Conservation (phyloP, 352 stramenopile genomes). For the Pythium plurisporium region DNA sequence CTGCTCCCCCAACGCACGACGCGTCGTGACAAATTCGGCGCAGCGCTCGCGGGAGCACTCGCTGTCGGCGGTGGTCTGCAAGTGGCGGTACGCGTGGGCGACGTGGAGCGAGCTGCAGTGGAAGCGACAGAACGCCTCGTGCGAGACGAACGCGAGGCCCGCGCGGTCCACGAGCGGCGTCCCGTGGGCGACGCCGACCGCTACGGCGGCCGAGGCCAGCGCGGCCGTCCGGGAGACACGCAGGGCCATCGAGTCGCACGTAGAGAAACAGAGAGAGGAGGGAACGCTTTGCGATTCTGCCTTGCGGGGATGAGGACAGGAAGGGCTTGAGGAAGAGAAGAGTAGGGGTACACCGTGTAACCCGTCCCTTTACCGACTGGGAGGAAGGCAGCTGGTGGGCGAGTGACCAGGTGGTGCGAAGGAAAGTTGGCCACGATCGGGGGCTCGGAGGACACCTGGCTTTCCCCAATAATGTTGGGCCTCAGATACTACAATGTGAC, state of each 20-base stretch:
- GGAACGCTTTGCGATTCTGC: no score
- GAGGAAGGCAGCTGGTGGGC: not conserved
- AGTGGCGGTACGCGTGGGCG: slow-evolving; percentile 26
- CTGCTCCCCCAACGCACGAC: slow-evolving; percentile 9
- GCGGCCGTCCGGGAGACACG: not conserved
- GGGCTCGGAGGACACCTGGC: no score
- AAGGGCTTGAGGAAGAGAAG: not conserved
- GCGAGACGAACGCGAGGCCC: slow-evolving; percentile 40
- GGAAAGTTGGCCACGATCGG: slow-evolving; percentile 9
- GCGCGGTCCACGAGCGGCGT: slow-evolving; percentile 35
- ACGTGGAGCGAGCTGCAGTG: slow-evolving; percentile 39
- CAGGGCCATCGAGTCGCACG: not conserved
- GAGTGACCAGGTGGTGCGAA: not conserved
- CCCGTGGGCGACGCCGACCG: slow-evolving; percentile 23
- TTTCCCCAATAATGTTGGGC: not conserved
- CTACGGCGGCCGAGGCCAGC: not conserved
- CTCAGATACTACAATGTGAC: no score
- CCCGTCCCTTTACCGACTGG: not conserved
- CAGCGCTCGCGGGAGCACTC: slow-evolving; percentile 14
- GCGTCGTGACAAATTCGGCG: slow-evolving; percentile 9
- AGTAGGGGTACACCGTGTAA: not conserved
- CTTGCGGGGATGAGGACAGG: not conserved
- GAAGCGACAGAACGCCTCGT: slow-evolving; percentile 44
- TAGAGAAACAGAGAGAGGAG: not conserved
- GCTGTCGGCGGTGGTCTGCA: slow-evolving; percentile 22